A percentile compares a stretch with the other conserved stretches of the same genome.
Evolutionary conservation across 163 green algal species (phyloP).

Genomic region (Prototheca cutis): DNA sequence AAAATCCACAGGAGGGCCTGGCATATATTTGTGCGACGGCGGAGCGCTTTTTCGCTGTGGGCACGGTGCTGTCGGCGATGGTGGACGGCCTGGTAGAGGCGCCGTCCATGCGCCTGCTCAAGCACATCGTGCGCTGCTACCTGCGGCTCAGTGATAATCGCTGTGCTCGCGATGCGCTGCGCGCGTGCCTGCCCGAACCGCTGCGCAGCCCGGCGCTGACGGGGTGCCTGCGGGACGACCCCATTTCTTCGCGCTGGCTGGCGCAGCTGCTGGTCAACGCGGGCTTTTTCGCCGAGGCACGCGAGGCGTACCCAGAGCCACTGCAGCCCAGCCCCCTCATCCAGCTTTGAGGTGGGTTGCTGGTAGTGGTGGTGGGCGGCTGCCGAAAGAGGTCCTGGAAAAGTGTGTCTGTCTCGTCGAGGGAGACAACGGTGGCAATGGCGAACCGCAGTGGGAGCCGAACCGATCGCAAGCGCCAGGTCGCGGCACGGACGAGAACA

Average conservation of each 20-base stretch:
- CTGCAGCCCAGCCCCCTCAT: conserved; percentile 22
- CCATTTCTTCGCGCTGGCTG: conserved; percentile 76
- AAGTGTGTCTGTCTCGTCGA: too few species aligned
- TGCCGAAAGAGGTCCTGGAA: too few species aligned
- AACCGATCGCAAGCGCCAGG: too few species aligned
- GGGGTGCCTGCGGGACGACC: conserved; percentile 83
- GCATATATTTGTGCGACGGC: conserved; percentile 97
- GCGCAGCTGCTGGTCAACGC: conserved; percentile 81
- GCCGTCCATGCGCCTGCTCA: conserved; percentile 86
- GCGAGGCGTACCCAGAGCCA: conserved; percentile 9
- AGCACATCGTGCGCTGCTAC: conserved; percentile 99
- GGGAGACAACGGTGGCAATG: too few species aligned
- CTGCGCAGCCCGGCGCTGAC: conserved; percentile 82
- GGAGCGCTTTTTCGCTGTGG: conserved; percentile 96
- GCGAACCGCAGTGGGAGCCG: too few species aligned
- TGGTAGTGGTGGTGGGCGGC: too few species aligned
- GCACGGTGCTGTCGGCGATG: conserved; percentile 80
- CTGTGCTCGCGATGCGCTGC: conserved; percentile 80
- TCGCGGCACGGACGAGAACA: too few species aligned
- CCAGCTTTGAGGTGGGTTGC: conserved; percentile 9
- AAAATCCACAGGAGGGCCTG: conserved; percentile 68
- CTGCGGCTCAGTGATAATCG: conserved; percentile 92
- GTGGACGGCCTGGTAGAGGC: conserved; percentile 66
- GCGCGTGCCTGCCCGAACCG: conserved; percentile 85
- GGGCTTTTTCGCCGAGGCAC: conserved; percentile 32